Evolutionary conservation across 2,329 filamentous ascomycete species (phyloP), one percentile per base, ranked within the genome.

Genomic region (Didymellaceae sp.): DNA sequence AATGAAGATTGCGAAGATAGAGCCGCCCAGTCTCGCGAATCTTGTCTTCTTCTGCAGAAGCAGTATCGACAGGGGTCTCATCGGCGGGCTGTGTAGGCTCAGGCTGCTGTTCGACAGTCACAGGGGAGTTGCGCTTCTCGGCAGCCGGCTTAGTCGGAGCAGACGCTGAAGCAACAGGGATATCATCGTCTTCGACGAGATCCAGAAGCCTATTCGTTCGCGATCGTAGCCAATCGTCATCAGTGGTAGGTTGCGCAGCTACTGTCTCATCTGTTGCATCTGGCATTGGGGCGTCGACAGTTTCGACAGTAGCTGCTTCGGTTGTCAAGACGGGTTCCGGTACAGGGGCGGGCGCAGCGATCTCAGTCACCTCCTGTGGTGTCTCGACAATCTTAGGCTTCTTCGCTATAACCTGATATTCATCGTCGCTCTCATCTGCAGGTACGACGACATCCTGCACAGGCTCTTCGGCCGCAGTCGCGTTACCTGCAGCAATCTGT

Each of bases 201-300:
- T 93, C 94, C 41, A 97, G 80, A 39, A 96, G 78, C 63, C 93
- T 84, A 74, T 87, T 97, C 11, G 92, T 97, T 61, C 89, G 86
- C 56, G 89, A 93, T 50, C 93, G 86, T 61, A 97, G 80, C 94
- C 94, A 99, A 73, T 97, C 92, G 54, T 87, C 86, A 74, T 97
- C 91, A 17, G 88, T 87, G 3, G 86, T 79, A 35, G 72, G 71
- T 25, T 67, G 67, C 18, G 70, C 65, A 39, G 67, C 65, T 17
- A 60, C 40, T 32, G 57, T 37, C 25, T 40, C 48, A 16, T 53
- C 54, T 10, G 56, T 45, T 5, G 52, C 38, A 25, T 59, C 57
- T 33, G 64, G 52, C 49, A 61, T 57, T 7, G 34, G 50, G 10
- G 63, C 52, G 9, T 26, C 68, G 47, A 61, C 64, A 50, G 54